Base-by-base conservation (phyloP, 2,329 filamentous ascomycete species). In the Fusarium musae region DNA sequence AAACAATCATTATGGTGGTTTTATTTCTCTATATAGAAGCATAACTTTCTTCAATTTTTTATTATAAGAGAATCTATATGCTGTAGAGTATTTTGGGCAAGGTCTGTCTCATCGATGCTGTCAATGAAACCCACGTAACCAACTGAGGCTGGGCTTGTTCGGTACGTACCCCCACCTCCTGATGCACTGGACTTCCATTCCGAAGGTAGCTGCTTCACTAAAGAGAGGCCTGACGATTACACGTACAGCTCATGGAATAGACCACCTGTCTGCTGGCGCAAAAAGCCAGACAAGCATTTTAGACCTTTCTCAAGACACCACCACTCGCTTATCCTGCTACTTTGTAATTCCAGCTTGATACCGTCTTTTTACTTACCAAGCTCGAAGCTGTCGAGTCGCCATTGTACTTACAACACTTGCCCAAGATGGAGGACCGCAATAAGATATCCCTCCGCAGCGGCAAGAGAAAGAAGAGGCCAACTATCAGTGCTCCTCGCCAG, bases 381-480 rank as follows among this genome's bases (percentile, higher is more conserved):
- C 30, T 37, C 50, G 40, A 54, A 23, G 66, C 46, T 32, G 36
- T 13, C 32, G 13, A 17, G 26, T 49, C 47, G 36, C 37, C 50
- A 32, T 53, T 59, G 61, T 56, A 46, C 47, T 43, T 63, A 32
- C 56, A 63, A 42, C 49, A 64, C 42, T 69, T 60, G 64, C 66
- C 52, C 79, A 78, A 64, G 75, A 92, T 92, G 19, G 89, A 91
- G 75, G 88, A 90, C 75, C 85, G 86, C 74, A 87, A 85, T 80
- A 90, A 88, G 81, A 88, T 90, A 75, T 92, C 90, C 65, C 86
- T 92, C 63, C 86, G 90, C 43, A 91, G 85, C 79, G 88, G 88
- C 34, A 91, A 91, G 81, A 85, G 90, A 76, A 91, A 90, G 78
- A 84, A 82, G 50, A 87, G 89, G n/a, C 89, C 89, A 23, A 83